Evolutionary conservation across 768 basidiomycete genomes (phyloP).

Genomic region (Pulveroboletus sp.): DNA sequence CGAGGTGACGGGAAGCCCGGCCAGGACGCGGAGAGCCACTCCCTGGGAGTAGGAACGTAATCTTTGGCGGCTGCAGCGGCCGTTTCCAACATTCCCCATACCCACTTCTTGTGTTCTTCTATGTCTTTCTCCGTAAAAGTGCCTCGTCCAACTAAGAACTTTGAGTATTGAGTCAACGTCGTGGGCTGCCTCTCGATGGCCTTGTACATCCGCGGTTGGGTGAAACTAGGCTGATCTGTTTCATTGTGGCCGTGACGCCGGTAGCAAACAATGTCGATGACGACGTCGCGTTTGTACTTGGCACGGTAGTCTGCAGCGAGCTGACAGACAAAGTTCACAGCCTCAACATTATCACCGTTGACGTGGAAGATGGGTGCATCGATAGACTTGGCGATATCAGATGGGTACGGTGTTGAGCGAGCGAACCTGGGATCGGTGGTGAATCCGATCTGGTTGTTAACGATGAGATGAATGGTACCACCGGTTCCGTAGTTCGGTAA

Average conservation of each 20-base stretch:
- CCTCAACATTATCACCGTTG: constrained; percentile 97
- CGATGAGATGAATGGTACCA: constrained; percentile 96
- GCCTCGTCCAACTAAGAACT: constrained; percentile 82
- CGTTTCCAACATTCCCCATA: constrained; percentile 98
- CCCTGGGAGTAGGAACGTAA: constrained; percentile 90
- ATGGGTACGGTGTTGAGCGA: constrained; percentile 96
- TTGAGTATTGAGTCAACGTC: constrained; percentile 85
- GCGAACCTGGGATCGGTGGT: constrained; percentile 98
- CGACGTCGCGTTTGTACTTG: constrained; percentile 98
- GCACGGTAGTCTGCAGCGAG: constrained; percentile 97
- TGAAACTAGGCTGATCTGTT: constrained; percentile 98
- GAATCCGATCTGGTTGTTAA: constrained; percentile 99
- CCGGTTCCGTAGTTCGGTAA: constrained; percentile 95
- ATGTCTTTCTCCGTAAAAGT: constrained; percentile 96
- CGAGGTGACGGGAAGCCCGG: constrained; percentile 97
- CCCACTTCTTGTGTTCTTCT: constrained; percentile 98
- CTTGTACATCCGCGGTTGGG: constrained; percentile 98
- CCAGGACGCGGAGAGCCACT: constrained; percentile 98
- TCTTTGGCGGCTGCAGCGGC: constrained; percentile 92
- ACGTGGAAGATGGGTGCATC: constrained; percentile 99
- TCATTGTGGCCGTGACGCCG: constrained; percentile 99
- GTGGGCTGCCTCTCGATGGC: constrained; percentile 94
- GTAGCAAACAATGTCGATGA: constrained; percentile 98
- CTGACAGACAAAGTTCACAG: constrained; percentile 97
- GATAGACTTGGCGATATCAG: constrained; percentile 97